These are phyloP conservation scores for Lentinula aciculospora DNA, from an alignment of 768 basidiomycete genomes.

Conservation along the genomic window DNA sequence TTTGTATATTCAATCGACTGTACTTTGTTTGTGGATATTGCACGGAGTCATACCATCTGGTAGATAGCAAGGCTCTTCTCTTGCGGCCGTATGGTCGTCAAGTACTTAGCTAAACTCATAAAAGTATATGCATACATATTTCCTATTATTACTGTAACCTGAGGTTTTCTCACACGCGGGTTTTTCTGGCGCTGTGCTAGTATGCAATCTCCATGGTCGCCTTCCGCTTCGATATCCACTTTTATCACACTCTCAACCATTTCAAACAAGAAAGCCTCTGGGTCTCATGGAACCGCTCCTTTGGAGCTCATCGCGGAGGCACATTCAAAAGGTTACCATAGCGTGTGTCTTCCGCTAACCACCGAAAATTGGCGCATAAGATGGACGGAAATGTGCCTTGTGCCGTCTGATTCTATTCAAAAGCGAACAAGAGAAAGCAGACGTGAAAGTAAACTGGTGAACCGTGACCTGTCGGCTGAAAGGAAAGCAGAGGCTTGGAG, in stretches of 20 bases:
- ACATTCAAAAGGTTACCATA: conserved; percentile 64
- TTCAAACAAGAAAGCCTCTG: conserved; percentile 18
- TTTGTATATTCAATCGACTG: too few species aligned
- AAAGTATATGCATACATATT: too few species aligned
- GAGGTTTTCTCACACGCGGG: not conserved
- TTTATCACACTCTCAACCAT: conserved; percentile 38
- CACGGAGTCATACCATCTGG: too few species aligned
- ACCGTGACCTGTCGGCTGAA: conserved; percentile 36
- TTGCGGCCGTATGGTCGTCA: too few species aligned
- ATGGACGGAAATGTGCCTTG: conserved; percentile 86
- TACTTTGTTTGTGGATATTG: too few species aligned
- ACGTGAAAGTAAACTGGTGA: conserved; percentile 34
- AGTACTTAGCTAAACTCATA: too few species aligned
- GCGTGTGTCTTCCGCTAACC: conserved; percentile 82
- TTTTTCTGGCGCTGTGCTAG: too few species aligned
- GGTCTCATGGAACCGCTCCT: conserved; percentile 37
- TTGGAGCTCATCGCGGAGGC: conserved; percentile 47
- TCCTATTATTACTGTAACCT: too few species aligned
- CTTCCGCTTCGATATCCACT: conserved; percentile 28
- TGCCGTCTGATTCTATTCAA: conserved; percentile 33
- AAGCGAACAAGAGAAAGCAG: conserved; percentile 23
- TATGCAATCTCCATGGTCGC: conserved; percentile 30
- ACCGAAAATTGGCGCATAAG: conserved; percentile 80
- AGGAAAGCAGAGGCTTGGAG: conserved; percentile 84
- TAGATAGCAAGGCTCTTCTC: not conserved